Conservation (phyloP, 148 eudicot species). For the Vaccinium darrowii region DNA sequence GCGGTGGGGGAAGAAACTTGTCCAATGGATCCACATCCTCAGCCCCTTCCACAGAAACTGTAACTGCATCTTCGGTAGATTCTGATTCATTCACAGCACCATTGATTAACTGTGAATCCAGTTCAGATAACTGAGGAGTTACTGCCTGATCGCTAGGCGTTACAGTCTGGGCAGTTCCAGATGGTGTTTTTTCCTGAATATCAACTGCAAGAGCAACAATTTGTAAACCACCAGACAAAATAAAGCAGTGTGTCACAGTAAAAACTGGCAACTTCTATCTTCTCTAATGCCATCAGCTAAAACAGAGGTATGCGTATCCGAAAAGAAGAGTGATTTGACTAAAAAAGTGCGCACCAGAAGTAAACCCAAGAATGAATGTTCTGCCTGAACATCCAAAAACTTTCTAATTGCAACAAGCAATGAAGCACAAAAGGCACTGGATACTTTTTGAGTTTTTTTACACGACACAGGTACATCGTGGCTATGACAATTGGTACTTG, state of each 20-base stretch:
- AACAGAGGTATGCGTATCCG: neutral
- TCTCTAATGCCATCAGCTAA: neutral
- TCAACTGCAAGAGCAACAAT: slow-evolving; percentile 8
- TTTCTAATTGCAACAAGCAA: neutral
- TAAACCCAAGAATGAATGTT: neutral
- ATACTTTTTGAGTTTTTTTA: too few relatives aligned
- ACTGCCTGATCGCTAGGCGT: slow-evolving; percentile 27
- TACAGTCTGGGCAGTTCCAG: slow-evolving; percentile 6
- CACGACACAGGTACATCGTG: too few relatives aligned
- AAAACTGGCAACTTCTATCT: neutral
- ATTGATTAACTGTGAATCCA: slow-evolving; percentile 33
- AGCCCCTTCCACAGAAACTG: slow-evolving; percentile 18
- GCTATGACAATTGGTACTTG: too few relatives aligned
- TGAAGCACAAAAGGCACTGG: too few relatives aligned
- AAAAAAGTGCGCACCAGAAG: neutral
- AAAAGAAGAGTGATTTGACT: neutral
- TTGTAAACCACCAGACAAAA: neutral
- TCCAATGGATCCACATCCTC: slow-evolving; percentile 56
- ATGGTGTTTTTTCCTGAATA: slow-evolving; percentile 4
- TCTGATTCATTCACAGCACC: slow-evolving; percentile 35
- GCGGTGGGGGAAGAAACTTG: slow-evolving; percentile 71
- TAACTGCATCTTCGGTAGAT: slow-evolving; percentile 31
- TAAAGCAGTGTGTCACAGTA: neutral
- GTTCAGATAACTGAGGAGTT: slow-evolving; percentile 40
- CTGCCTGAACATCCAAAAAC: neutral